These are phyloP conservation scores for Bruguiera hainesii DNA, from an alignment of 441 rosid species.

Conservation along the genomic window DNA sequence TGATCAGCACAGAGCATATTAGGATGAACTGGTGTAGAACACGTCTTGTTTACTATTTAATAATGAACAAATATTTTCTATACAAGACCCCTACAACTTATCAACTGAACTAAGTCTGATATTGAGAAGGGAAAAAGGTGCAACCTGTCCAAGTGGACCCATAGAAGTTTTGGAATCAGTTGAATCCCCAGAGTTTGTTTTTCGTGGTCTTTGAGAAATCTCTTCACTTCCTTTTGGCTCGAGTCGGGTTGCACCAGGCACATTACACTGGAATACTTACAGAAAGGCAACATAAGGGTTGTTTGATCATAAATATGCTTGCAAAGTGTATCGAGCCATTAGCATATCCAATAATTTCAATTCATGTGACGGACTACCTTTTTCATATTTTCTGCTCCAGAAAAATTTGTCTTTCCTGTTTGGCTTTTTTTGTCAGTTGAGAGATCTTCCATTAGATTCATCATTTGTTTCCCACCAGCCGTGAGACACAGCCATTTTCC, in stretches of 20 bases:
- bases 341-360: neutral
- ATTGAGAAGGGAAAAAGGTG: neutral
- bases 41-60: too few species aligned
- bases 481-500: constrained; percentile 43
- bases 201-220: constrained; percentile 23
- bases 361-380: constrained; percentile 36
- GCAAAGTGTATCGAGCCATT: constrained; percentile 11
- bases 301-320: neutral
- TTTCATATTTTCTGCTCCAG: constrained; percentile 23
- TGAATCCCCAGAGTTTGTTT: constrained; percentile 30
- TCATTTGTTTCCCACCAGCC: constrained; percentile 35
- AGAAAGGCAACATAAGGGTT: constrained; percentile 8
- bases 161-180: constrained; percentile 33
- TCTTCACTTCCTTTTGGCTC: constrained; percentile 29
- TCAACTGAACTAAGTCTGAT: neutral
- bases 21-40: too few species aligned
- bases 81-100: neutral
- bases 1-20: too few species aligned
- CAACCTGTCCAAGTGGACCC: constrained; percentile 62
- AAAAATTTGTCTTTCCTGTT: constrained; percentile 24
- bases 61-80: too few species aligned
- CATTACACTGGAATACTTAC: constrained; percentile 25
- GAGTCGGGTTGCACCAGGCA: constrained; percentile 12
- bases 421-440: constrained; percentile 14
- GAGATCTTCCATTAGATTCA: constrained; percentile 34